phyloP scores from a whole-genome alignment of 2,329 filamentous ascomycete genomes.

The Pestalotiopsis sp. region DNA sequence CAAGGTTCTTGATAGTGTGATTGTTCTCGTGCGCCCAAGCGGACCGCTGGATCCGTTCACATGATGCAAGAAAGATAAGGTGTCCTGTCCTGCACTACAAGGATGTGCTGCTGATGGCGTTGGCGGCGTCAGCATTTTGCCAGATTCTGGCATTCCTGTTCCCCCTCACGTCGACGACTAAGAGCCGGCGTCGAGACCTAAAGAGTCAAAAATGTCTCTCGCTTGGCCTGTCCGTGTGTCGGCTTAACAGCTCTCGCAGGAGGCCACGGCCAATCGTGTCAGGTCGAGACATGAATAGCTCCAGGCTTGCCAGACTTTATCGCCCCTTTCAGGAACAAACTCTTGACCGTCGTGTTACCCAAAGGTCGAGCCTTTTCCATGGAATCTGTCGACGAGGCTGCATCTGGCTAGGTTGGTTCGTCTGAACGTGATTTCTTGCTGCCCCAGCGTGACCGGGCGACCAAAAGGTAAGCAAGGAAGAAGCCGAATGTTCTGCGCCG shows the following conservation, averaged over 20 bases:
- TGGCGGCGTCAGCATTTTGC: conserved; percentile 1
- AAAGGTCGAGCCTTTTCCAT: not conserved
- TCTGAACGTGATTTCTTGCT: not conserved
- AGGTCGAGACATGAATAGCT: not conserved
- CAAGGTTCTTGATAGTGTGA: not conserved
- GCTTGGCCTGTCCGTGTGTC: not conserved
- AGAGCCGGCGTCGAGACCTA: not conserved
- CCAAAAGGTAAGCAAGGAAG: not conserved
- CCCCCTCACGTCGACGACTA: not conserved
- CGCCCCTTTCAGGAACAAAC: not conserved
- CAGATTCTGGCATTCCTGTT: not conserved
- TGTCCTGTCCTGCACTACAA: not conserved
- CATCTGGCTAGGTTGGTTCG: not conserved
- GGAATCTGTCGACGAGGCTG: not conserved
- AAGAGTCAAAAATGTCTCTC: conserved; percentile 1
- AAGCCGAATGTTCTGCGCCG: conserved; percentile 1
- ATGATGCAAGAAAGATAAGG: conserved; percentile 6
- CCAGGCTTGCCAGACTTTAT: not conserved
- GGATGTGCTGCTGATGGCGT: not conserved
- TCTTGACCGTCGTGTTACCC: not conserved
- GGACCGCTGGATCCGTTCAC: not conserved
- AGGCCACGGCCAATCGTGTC: not conserved
- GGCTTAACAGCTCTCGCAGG: not conserved
- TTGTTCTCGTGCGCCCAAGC: not conserved
- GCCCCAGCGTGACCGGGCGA: not conserved